Base-by-base conservation (phyloP, 305 asterid genomes). In the Ilex paraguariensis region DNA sequence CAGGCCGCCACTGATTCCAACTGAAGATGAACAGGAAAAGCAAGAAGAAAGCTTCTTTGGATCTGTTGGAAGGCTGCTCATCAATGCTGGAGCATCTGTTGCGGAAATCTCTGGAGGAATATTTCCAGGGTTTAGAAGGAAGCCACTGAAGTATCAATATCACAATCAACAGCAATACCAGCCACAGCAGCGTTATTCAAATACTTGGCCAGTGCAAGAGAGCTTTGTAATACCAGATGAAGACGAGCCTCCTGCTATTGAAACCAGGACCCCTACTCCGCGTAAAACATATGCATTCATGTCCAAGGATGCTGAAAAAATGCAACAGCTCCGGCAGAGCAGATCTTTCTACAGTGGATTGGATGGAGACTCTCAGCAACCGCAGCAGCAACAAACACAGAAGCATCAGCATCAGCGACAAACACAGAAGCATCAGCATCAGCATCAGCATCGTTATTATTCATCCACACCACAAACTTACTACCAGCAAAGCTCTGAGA, bases 211-310 rank as follows among this genome's bases (percentile, higher is more conserved):
- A 0, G 87, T 82, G 54, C 97, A 87, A 68, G 97, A 93, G 55
- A 90, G 97, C 80, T 88, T 75, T 53, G 84, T 80, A 11, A 78
- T 93, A 17, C 90, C 88, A 9, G 87, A 86, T 28, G 94, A 79
- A 55, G 99, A 90, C 31, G 94, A 84, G 64, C 94, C 89, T 9
- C 91, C 99, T 40, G 63, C 92, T 15, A 56, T 87, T 7, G 99
- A 93, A 42, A 54, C 86, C 39, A 72, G 88, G 21, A 82, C 96
- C 9, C 95, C 92, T 5, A 89, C 99, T 63, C 97, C 99, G 42
- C 79, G 77, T 55, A 93, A 93, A 73, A 90, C 90, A 0, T 93
- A 93, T 15, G 95, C 96, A 3, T 93, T 93, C 84, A 90, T 90
- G 99, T 62, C 90, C 21, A 76, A 93, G 57, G 99, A 87, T 75